These are phyloP conservation scores for Cladosporium sp. DNA, from an alignment of 2,329 filamentous ascomycete genomes.

Conservation along the genomic window DNA sequence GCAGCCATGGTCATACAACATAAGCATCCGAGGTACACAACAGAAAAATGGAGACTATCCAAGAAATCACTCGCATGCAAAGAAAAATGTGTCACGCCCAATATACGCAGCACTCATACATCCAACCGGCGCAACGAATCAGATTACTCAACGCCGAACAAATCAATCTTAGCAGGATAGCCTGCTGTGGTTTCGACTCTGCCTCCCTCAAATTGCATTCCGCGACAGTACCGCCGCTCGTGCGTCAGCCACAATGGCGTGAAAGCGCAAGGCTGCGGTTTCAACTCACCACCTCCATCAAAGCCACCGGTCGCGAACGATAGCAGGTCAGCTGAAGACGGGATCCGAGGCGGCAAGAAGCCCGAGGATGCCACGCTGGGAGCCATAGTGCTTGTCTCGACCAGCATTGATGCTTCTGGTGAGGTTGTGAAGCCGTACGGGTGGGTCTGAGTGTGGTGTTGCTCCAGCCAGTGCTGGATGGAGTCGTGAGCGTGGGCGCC, in stretches of 20 bases:
- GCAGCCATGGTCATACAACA: not conserved
- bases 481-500: not conserved
- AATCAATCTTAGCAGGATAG: not conserved
- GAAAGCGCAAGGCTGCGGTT: constrained; percentile 7
- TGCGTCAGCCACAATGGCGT: constrained; percentile 9
- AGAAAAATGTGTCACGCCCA: not conserved
- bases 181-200: not conserved
- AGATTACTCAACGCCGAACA: not conserved
- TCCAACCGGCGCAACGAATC: not conserved
- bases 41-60: not conserved
- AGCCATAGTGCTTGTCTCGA: constrained; percentile 5
- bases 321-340: not conserved
- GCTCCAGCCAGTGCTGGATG: not conserved
- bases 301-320: not conserved
- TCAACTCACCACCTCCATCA: not conserved
- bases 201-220: not conserved
- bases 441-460: not conserved
- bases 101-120: not conserved
- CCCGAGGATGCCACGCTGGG: constrained; percentile 9
- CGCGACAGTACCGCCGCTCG: constrained; percentile 8
- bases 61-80: not conserved
- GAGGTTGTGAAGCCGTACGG: not conserved
- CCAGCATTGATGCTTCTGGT: constrained; percentile 7
- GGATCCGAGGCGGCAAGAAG: not conserved
- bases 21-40: not conserved